Percentiles rank a stretch among this genome's conserved stretches.
These are phyloP conservation scores for Raddia distichophylla DNA, from an alignment of 176 grass and related monocot species.

Conservation along the genomic window DNA sequence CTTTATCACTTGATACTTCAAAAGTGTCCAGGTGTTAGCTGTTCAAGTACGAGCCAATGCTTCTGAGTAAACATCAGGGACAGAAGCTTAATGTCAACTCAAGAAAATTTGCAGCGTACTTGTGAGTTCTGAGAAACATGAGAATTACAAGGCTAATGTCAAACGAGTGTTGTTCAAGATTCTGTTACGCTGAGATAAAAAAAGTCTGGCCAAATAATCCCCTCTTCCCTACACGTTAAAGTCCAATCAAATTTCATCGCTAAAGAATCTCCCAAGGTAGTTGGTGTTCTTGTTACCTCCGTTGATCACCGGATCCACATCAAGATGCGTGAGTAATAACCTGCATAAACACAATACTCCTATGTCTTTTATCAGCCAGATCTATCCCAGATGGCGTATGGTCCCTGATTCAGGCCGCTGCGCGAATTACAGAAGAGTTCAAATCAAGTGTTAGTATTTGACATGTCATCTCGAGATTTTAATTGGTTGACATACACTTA, in stretches of 20 bases:
- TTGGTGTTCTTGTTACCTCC: too few relatives aligned
- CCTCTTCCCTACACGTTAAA: background rate
- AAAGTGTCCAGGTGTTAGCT: constrained; percentile 9
- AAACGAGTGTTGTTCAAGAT: background rate
- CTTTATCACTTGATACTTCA: constrained; percentile 23
- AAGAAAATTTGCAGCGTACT: constrained; percentile 5
- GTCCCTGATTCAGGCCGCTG: constrained; percentile 5
- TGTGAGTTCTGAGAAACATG: constrained; percentile 13
- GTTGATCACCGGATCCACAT: too few relatives aligned
- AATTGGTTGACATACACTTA: constrained; percentile 40
- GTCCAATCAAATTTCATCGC: background rate
- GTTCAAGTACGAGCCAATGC: constrained; percentile 27
- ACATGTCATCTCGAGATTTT: constrained; percentile 21
- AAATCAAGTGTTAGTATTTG: constrained; percentile 21
- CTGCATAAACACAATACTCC: background rate
- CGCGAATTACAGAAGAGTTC: constrained; percentile 20
- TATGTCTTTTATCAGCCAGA: constrained; percentile 34
- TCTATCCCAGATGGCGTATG: background rate
- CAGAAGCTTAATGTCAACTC: constrained; percentile 30
- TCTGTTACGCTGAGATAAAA: background rate
- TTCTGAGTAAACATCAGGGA: constrained; percentile 25
- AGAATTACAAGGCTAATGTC: background rate
- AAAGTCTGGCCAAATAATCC: background rate
- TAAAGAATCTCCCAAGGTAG: too few relatives aligned
- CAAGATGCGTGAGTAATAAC: too few relatives aligned